phyloP scores from a whole-genome alignment of 495 filamentous ascomycete species.

The Hypoxylon trugodes region DNA sequence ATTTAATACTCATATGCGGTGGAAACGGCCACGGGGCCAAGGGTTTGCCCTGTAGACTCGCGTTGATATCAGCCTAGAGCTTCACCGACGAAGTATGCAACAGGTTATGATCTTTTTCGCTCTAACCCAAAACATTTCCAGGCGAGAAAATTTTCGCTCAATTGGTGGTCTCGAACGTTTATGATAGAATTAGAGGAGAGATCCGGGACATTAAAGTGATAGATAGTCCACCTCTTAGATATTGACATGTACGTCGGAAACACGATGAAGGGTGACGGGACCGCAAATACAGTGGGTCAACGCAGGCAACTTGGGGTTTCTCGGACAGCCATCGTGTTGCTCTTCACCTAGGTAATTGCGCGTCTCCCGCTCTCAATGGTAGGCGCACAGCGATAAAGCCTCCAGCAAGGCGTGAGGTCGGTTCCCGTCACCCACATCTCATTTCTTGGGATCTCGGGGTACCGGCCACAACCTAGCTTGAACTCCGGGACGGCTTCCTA shows the following conservation, averaged over 20 bases:
- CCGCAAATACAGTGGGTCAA: conserved; percentile 5
- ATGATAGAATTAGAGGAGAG: conserved; percentile 1
- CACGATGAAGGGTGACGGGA: conserved; percentile 15
- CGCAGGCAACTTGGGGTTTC: conserved; percentile 24
- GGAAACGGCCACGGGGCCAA: conserved; percentile 6
- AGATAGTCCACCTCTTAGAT: conserved; percentile 10
- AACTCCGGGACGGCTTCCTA: conserved; percentile 40
- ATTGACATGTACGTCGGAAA: conserved; percentile 21
- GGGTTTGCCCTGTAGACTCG: conserved; percentile 29
- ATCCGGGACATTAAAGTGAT: conserved; percentile 16
- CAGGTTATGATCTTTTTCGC: not conserved
- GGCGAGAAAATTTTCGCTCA: not conserved
- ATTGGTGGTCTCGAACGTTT: conserved; percentile 6
- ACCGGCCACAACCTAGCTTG: too few relatives aligned
- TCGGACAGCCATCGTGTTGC: conserved; percentile 27
- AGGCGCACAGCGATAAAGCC: conserved; percentile 11
- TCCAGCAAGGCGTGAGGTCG: conserved; percentile 21
- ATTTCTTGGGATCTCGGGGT: conserved; percentile 27
- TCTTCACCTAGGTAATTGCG: conserved; percentile 11
- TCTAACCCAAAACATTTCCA: conserved; percentile 1
- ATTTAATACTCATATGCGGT: conserved; percentile 17
- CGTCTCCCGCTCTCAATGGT: conserved; percentile 7
- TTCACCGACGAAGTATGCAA: conserved; percentile 9
- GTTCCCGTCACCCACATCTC: conserved; percentile 33
- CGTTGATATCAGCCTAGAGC: conserved; percentile 6